phyloP scores from a whole-genome alignment of 345 rosid genomes.

The Clausena lansium region DNA sequence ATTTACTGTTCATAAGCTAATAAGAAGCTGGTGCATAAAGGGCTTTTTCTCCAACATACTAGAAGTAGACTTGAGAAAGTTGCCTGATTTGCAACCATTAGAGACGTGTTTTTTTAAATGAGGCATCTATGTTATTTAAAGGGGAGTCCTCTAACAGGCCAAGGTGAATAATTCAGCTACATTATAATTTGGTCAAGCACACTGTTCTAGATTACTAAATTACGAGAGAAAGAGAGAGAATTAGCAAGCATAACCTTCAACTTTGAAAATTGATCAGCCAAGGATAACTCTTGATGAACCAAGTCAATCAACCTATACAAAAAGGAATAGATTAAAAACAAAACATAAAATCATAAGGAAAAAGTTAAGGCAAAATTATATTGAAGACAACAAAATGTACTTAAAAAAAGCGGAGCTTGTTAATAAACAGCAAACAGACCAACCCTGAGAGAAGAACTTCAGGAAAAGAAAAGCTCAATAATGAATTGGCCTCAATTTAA shows the following conservation, averaged over 20 bases:
- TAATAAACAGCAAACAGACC: not conserved
- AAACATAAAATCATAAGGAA: not conserved
- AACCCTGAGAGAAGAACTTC: not conserved
- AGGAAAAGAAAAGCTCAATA: not conserved
- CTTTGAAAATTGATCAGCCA: slow-evolving; percentile 85
- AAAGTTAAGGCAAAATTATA: not conserved
- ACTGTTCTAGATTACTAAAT: not conserved
- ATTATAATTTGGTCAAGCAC: not conserved
- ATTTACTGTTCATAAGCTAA: not conserved
- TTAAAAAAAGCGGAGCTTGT: not conserved
- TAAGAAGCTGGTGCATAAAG: not conserved
- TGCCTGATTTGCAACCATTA: not conserved
- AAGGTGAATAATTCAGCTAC: not conserved
- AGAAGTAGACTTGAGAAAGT: not conserved
- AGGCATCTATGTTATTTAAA: not conserved
- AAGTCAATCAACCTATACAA: slow-evolving; percentile 76
- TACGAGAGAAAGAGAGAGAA: not conserved
- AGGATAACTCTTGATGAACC: slow-evolving; percentile 83
- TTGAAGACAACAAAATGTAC: not conserved
- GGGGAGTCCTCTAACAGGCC: slow-evolving; percentile 1
- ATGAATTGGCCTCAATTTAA: not conserved
- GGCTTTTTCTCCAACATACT: not conserved
- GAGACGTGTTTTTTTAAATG: not conserved
- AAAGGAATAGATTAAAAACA: slow-evolving; percentile 8
- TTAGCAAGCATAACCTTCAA: slow-evolving; percentile 55